Evolutionary conservation across 2,329 filamentous ascomycete genomes (phyloP), one percentile per base, ranked within the genome.

Genomic region (Colletotrichum godetiae): DNA sequence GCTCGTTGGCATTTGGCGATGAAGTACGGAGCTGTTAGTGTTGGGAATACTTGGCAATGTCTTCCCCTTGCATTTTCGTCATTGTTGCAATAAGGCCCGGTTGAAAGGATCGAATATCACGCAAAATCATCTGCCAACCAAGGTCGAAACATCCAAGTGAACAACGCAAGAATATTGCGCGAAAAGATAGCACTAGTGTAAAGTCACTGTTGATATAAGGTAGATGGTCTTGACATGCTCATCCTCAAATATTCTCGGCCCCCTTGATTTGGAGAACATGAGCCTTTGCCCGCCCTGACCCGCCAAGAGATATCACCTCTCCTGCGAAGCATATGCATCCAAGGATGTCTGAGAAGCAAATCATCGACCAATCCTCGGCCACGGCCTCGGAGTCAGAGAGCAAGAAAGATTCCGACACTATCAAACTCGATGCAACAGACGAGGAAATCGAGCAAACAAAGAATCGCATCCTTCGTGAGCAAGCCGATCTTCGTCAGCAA

Each of bases 401-500:
- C 7, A 72, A 64, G 13, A 19, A 37, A 13, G 59, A 69, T 4
- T 59, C 15, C 5, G 53, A 68, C 37, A 55, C 42, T 15, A 13
- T 49, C 10, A 64, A 74, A 13, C 27, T 56, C 6, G 42, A 64
- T 4, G 35, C 67, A 10, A 67, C 57, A 11, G 73, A 68, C 56
- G 67, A 74, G n/a, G 52, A 73, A 5, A 57, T 75, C 10, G 74
- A 73, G 12, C 57, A 59, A 29, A 62, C 66, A 2, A 66, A 60
- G 12, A 49, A 72, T 13, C 52, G 57, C 1, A 74, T 75, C 29
- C 67, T 67, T 2, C 64, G 62, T 15, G 69, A 74, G 13, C 70
- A 76, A 55, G 62, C 61, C 7, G 77, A 77, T 15, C 74, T 78
- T 22, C 75, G 78, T 29, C 74, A 76, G 59, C 77, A 76, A 7